Evolutionary conservation across 805 yeast species (phyloP).

Genomic region (Wickerhamia fluorescens): DNA sequence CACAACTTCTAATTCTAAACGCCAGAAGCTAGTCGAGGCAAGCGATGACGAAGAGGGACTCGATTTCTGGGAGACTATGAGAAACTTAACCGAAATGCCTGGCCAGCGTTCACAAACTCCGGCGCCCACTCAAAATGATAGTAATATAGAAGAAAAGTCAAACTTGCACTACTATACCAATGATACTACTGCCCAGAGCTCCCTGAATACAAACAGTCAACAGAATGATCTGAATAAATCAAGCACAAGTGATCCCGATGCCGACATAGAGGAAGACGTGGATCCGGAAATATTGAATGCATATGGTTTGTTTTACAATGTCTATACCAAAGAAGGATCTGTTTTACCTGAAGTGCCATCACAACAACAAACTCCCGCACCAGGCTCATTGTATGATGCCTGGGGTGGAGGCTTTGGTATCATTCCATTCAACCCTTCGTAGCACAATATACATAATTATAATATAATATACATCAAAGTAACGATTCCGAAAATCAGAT

Average conservation of each 20-base stretch:
- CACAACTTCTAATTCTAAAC: constrained; percentile 2
- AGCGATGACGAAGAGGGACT: constrained; percentile 52
- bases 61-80: constrained; percentile 68
- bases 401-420: constrained; percentile 30
- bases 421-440: constrained; percentile 39
- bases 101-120: too few species aligned
- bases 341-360: constrained; percentile 13
- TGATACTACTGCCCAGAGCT: constrained; percentile 1
- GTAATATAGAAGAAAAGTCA: too few species aligned
- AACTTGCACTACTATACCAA: too few species aligned
- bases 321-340: constrained; percentile 28
- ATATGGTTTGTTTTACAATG: constrained; percentile 34
- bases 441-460: constrained; percentile 1
- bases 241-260: too few species aligned
- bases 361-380: constrained; percentile 4
- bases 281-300: constrained; percentile 29
- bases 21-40: constrained; percentile 4
- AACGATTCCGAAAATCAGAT: too few species aligned
- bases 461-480: too few species aligned
- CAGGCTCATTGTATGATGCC: constrained; percentile 21
- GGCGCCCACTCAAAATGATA: too few species aligned
- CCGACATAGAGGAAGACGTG: constrained; percentile 24
- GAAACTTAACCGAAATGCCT: constrained; percentile 46
- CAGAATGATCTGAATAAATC: not conserved
- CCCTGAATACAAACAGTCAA: constrained; percentile 2